Percentiles rank a stretch among this genome's conserved stretches.
Conservation (phyloP, 2,329 filamentous ascomycete species). For the Ascochyta rabiei region DNA sequence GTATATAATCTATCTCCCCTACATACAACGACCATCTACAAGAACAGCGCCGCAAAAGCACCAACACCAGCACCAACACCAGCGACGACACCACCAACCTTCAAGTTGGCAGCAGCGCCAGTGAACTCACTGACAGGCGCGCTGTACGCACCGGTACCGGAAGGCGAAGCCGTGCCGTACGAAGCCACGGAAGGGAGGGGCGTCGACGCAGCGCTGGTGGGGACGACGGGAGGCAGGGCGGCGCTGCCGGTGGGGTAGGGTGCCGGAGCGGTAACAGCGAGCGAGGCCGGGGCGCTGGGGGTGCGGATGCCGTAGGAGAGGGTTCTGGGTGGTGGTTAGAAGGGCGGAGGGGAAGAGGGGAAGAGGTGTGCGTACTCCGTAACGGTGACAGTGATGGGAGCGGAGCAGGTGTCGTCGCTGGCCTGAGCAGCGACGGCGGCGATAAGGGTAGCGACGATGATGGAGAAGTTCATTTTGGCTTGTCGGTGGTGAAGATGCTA, state of each 20-base stretch:
- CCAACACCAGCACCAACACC: slow-evolving; percentile 45
- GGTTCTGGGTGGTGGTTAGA: slow-evolving; percentile 20
- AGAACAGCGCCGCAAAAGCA: slow-evolving; percentile 44
- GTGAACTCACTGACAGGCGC: slow-evolving; percentile 38
- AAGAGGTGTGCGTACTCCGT: slow-evolving; percentile 30
- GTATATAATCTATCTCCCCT: slow-evolving; percentile 1
- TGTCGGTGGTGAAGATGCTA: slow-evolving; percentile 2
- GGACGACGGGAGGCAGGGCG: slow-evolving; percentile 17
- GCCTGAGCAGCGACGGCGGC: slow-evolving; percentile 32
- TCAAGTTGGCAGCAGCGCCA: slow-evolving; percentile 37
- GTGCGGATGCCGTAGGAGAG: slow-evolving; percentile 25
- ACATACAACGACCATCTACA: slow-evolving; percentile 29
- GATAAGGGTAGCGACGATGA: slow-evolving; percentile 34
- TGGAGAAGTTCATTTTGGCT: slow-evolving; percentile 41
- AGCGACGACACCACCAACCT: slow-evolving; percentile 42
- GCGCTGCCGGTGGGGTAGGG: slow-evolving; percentile 37
- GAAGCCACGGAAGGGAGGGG: slow-evolving; percentile 12
- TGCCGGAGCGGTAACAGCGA: slow-evolving; percentile 26
- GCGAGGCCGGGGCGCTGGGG: slow-evolving; percentile 27
- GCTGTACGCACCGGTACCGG: slow-evolving; percentile 31
- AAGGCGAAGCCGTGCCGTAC: slow-evolving; percentile 23
- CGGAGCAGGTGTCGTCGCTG: slow-evolving; percentile 30
- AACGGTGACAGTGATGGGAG: slow-evolving; percentile 34
- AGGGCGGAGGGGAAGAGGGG: neutral
- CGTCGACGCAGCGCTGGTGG: slow-evolving; percentile 20